These are phyloP conservation scores for Hemileccinum impolitum DNA, from an alignment of 768 basidiomycete species.

Conservation along the genomic window DNA sequence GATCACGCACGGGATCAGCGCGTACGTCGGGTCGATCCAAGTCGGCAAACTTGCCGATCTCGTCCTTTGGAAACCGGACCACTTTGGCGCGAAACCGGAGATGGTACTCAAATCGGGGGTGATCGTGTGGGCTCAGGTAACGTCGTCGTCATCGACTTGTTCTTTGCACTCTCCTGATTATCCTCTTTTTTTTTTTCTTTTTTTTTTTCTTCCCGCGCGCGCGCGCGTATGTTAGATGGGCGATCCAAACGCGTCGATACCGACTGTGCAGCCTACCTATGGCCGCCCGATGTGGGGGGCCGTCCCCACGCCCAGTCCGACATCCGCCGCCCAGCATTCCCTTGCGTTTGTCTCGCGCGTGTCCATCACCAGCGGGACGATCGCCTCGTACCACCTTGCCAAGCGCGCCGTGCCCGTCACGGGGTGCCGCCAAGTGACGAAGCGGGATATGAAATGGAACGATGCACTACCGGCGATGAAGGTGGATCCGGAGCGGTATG, in stretches of 20 bases:
- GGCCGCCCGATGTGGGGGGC: constrained; percentile 94
- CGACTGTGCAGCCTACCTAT: constrained; percentile 87
- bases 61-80: constrained; percentile 92
- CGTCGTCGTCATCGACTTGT: constrained; percentile 22
- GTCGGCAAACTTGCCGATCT: constrained; percentile 87
- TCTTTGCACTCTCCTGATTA: too few relatives aligned
- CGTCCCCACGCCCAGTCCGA: constrained; percentile 37
- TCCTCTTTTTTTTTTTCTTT: too few relatives aligned
- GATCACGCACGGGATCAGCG: constrained; percentile 89
- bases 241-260: constrained; percentile 95
- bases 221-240: constrained; percentile 94
- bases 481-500: constrained; percentile 92
- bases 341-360: constrained; percentile 80
- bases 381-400: constrained; percentile 63
- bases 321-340: constrained; percentile 80
- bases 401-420: constrained; percentile 76
- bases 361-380: constrained; percentile 56
- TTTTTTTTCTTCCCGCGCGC: too few relatives aligned
- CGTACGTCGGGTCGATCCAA: constrained; percentile 80
- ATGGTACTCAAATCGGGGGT: constrained; percentile 95
- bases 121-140: constrained; percentile 87
- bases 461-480: constrained; percentile 72
- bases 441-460: constrained; percentile 96
- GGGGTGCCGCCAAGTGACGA: constrained; percentile 70
- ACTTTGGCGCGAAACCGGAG: constrained; percentile 90